Percentiles rank a stretch among this genome's conserved stretches.
Conservation (phyloP, 805 yeast genomes). For the Schwanniomyces pseudopolymorphus region DNA sequence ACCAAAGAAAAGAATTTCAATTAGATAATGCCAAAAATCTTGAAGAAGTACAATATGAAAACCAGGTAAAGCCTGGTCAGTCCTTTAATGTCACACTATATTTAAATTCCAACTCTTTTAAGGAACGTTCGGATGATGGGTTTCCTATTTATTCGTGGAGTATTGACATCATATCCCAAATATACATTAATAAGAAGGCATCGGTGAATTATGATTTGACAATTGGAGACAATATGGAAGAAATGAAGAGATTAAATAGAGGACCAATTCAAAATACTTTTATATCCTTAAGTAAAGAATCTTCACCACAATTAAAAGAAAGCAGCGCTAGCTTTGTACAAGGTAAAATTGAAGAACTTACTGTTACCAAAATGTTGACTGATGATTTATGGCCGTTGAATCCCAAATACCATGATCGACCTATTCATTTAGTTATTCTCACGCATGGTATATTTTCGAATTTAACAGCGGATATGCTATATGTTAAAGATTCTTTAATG, state of each 20-base stretch:
- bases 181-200: constrained; percentile 34
- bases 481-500: constrained; percentile 34
- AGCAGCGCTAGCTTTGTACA: background rate
- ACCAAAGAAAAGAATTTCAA: constrained; percentile 20
- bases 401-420: constrained; percentile 23
- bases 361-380: constrained; percentile 24
- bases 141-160: constrained; percentile 30
- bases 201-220: constrained; percentile 32
- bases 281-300: background rate
- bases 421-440: constrained; percentile 40
- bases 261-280: constrained; percentile 13
- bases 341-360: constrained; percentile 20
- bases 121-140: constrained; percentile 10
- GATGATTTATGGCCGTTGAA: constrained; percentile 34
- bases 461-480: constrained; percentile 45
- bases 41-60: constrained; percentile 34
- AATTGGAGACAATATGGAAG: constrained; percentile 35
- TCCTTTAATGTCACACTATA: constrained; percentile 56
- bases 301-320: background rate
- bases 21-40: constrained; percentile 16
- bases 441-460: constrained; percentile 47
- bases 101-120: constrained; percentile 46
- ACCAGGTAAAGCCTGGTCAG: constrained; percentile 66
- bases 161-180: constrained; percentile 41
- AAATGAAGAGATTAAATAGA: constrained; percentile 33